Conservation (phyloP, 805 yeast species). For the Ogataea nitratoaversa region DNA sequence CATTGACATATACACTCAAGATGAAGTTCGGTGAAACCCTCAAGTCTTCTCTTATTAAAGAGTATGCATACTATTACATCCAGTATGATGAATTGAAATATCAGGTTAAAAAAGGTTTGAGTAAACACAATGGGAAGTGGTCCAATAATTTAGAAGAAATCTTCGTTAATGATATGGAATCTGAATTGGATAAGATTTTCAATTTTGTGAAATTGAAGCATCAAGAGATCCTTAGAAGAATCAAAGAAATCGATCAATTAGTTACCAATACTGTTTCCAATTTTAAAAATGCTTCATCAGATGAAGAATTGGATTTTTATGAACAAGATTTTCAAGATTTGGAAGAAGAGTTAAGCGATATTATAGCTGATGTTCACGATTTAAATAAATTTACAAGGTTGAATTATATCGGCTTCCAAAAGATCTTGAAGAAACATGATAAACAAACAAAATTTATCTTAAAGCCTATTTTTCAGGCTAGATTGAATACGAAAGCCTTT, state of each 20-base stretch:
- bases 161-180: conserved; percentile 70
- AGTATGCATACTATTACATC: conserved; percentile 86
- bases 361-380: conserved; percentile 96
- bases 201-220: conserved; percentile 86
- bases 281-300: conserved; percentile 34
- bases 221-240: conserved; percentile 79
- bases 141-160: conserved; percentile 73
- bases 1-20: not conserved
- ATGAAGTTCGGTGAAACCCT: conserved; percentile 98
- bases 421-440: conserved; percentile 95
- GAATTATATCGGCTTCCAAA: conserved; percentile 96
- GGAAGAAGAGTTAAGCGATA: conserved; percentile 75
- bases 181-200: conserved; percentile 88
- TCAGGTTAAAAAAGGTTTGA: conserved; percentile 65
- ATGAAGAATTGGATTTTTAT: conserved; percentile 31
- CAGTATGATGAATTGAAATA: conserved; percentile 88
- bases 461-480: conserved; percentile 88
- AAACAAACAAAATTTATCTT: conserved; percentile 76
- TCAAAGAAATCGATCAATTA: conserved; percentile 72
- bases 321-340: conserved; percentile 69
- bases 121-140: conserved; percentile 60
- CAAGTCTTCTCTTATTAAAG: conserved; percentile 82
- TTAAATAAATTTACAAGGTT: conserved; percentile 89
- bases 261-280: conserved; percentile 56
- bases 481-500: conserved; percentile 91